A percentile compares a stretch with the other conserved stretches of the same genome.
Evolutionary conservation across 305 asterid genomes (phyloP).

Genomic region (Fraxinus dipetala): DNA sequence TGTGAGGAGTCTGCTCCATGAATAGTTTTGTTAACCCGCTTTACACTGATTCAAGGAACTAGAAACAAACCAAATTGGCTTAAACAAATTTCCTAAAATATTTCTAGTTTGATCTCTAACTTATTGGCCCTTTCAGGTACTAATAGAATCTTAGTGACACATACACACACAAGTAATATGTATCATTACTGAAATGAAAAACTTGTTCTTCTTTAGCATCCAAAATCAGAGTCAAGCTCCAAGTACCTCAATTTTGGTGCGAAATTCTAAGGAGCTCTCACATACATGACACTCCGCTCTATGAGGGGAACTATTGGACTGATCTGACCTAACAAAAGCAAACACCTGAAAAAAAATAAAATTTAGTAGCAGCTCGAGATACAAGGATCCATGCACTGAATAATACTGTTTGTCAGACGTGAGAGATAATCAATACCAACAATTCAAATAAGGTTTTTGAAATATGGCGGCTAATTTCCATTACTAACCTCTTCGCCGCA

Average conservation of each 20-base stretch:
- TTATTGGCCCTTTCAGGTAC: constrained; percentile 4
- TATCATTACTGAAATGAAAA: not conserved
- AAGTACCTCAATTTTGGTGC: constrained; percentile 77
- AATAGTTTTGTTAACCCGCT: not conserved
- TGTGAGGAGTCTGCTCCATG: not conserved
- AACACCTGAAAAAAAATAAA: constrained; percentile 59
- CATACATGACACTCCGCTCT: constrained; percentile 91
- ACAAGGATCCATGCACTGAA: constrained; percentile 15
- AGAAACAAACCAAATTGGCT: not conserved
- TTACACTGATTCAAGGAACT: not conserved
- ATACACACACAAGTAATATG: not conserved
- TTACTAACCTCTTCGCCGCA: constrained; percentile 87
- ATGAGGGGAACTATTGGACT: constrained; percentile 61
- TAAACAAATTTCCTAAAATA: not conserved
- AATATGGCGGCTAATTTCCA: not conserved
- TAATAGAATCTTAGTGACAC: not conserved
- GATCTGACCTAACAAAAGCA: constrained; percentile 75
- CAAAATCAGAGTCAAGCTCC: constrained; percentile 4
- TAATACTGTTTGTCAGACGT: not conserved
- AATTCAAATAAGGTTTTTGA: not conserved
- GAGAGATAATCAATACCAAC: not conserved
- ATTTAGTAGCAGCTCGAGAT: constrained; percentile 19
- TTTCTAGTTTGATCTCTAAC: not conserved
- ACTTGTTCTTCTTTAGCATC: not conserved
- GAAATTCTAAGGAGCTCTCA: constrained; percentile 87